Evolutionary conservation across 495 filamentous ascomycete genomes (phyloP).

Genomic region (Penicillium flavigenum): DNA sequence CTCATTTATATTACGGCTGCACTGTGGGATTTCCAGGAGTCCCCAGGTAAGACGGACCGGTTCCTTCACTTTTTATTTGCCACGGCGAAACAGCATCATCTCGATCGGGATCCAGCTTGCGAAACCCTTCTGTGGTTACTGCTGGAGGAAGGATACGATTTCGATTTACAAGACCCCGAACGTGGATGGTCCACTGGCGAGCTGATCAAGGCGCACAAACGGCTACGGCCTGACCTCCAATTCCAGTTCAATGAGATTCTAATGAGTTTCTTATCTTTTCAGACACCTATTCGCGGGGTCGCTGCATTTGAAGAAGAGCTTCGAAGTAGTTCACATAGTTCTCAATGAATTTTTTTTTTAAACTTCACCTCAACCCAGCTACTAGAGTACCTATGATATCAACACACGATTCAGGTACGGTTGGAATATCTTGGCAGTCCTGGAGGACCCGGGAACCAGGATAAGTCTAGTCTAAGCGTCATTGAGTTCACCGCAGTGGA

Average conservation of each 20-base stretch:
- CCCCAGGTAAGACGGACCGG: slow-evolving; percentile 32
- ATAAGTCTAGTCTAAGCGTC: slow-evolving; percentile 23
- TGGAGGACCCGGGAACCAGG: slow-evolving; percentile 23
- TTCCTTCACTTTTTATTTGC: slow-evolving; percentile 35
- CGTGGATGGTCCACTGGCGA: slow-evolving; percentile 44
- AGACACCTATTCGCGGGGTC: slow-evolving; percentile 33
- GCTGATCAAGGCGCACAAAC: slow-evolving; percentile 38
- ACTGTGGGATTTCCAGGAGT: slow-evolving; percentile 42
- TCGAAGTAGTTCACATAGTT: background rate
- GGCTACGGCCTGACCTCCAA: slow-evolving; percentile 41
- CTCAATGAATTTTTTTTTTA: background rate
- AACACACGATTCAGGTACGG: too few species aligned
- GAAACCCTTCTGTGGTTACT: slow-evolving; percentile 48
- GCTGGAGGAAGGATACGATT: slow-evolving; percentile 39
- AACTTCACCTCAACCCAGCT: too few species aligned
- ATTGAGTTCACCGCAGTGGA: background rate
- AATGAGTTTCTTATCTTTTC: slow-evolving; percentile 41
- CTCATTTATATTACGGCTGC: slow-evolving; percentile 45
- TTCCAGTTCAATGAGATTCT: slow-evolving; percentile 47
- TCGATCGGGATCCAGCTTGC: slow-evolving; percentile 41
- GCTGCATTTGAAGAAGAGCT: slow-evolving; percentile 39
- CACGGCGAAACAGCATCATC: slow-evolving; percentile 32
- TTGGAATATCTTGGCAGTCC: slow-evolving; percentile 2
- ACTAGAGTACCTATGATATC: too few species aligned
- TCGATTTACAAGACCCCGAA: slow-evolving; percentile 40